Evolutionary conservation across 768 basidiomycete genomes (phyloP).

Genomic region (Mrakia blollopis): DNA sequence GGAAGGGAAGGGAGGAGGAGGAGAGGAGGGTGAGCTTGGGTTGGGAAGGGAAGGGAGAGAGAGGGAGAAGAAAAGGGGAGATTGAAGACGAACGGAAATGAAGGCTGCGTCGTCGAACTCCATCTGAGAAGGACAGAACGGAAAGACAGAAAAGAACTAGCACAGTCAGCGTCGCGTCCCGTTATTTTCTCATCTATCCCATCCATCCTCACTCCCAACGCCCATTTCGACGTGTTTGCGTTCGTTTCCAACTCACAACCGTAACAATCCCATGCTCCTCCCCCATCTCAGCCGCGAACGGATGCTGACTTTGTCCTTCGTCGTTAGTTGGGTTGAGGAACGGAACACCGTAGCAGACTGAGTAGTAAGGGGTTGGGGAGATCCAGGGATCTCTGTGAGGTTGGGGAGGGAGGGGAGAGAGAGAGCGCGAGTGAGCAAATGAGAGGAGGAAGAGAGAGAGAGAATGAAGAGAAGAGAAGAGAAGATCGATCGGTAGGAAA

Average conservation of each 20-base stretch:
- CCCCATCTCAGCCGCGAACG: conserved; percentile 1
- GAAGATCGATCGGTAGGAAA: not conserved
- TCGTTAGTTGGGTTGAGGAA: conserved; percentile 22
- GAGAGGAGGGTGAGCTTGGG: not conserved
- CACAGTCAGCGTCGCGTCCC: no score
- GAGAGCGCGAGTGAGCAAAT: not conserved
- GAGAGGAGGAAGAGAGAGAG: not conserved
- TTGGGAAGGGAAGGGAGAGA: no score
- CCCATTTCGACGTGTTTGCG: no score
- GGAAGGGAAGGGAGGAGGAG: no score
- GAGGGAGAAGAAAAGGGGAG: not conserved
- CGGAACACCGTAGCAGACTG: conserved; percentile 18
- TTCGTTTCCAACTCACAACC: not conserved
- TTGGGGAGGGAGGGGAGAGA: not conserved
- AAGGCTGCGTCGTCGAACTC: not conserved
- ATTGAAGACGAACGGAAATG: not conserved
- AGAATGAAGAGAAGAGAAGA: no score
- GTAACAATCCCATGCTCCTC: conserved; percentile 7
- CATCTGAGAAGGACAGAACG: no score
- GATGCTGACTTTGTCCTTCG: not conserved
- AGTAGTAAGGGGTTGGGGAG: conserved; percentile 20
- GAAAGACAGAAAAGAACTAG: no score
- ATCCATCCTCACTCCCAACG: no score
- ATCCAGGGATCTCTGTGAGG: conserved; percentile 14
- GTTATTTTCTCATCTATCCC: no score